Base-by-base conservation (phyloP, 768 basidiomycete species). In the Dictyophora rubrovolvata region DNA sequence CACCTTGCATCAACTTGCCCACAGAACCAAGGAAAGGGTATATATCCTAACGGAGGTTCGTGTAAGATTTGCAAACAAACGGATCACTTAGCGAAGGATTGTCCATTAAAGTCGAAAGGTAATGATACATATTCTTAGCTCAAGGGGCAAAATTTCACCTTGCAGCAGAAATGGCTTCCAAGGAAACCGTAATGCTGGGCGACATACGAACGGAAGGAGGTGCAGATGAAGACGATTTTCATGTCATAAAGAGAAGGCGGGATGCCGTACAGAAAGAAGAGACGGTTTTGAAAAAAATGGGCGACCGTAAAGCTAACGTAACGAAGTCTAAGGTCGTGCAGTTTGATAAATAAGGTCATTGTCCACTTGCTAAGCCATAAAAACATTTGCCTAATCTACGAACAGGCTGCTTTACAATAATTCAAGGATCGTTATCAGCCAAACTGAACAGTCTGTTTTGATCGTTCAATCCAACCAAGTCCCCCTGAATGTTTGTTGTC, bases 151-250 rank as follows among this genome's bases (percentile, higher is more conserved):
- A 42, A 51, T 18, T 14, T 53, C 20, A 62, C 60, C 54, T 63
- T 47, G 28, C 28, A 28, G 7, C 64, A 74, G 75, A 75, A 67
- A 70, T 71, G 20, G 67, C 70, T 0, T 69, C 79, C 20, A 66
- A 65, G 11, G 71, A 68, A 2, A 68, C 73, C 0, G 63, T 80
- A 0, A 77, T 83, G 17, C 70, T 78, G 7, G 79, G 80, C 17
- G 69, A 68, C 1, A 77, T 77, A 0, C 68, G 68, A 33, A 52
- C 20, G 28, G 82, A 76, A 42, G 83, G 79, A 0, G 91, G 92
- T 21, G 86, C 94, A 9, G 94, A 97, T 68, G 94, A 97, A 69
- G 94, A 97, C 67, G 94, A 96, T 68, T 96, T 94, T 72, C 93
- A 93, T 69, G 75, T 76, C 0, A 78, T 93, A 69, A 86, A 85